A percentile compares a stretch with the other conserved stretches of the same genome.
Conservation (phyloP, 2,329 filamentous ascomycete species). For the Rhynchosporium secalis region DNA sequence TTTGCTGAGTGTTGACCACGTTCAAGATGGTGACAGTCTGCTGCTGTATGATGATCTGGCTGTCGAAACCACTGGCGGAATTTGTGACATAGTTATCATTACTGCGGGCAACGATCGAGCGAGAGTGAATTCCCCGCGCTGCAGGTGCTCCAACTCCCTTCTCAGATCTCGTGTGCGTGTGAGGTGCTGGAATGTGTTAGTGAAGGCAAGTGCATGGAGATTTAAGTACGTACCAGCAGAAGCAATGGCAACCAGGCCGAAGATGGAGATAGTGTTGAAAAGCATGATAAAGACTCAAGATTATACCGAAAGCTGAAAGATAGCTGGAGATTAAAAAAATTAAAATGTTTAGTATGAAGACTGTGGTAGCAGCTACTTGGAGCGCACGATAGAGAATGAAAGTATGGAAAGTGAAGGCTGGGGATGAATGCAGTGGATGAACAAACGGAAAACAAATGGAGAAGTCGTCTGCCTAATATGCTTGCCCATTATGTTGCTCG, state of each 20-base stretch:
- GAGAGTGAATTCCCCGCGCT: constrained; percentile 29
- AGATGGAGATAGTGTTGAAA: constrained; percentile 29
- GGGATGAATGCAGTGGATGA: constrained; percentile 30
- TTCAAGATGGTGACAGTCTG: constrained; percentile 23
- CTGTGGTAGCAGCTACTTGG: constrained; percentile 35
- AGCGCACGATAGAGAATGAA: constrained; percentile 37
- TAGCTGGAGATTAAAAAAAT: constrained; percentile 10
- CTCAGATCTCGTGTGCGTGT: constrained; percentile 29
- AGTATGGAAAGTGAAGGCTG: constrained; percentile 21
- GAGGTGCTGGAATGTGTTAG: constrained; percentile 31
- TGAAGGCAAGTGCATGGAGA: background rate
- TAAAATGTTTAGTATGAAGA: constrained; percentile 28
- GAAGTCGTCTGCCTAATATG: constrained; percentile 29
- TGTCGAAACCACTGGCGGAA: constrained; percentile 15
- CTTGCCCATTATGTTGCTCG: constrained; percentile 18
- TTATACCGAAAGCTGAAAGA: constrained; percentile 21
- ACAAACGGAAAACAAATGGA: constrained; percentile 14
- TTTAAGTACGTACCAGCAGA: constrained; percentile 30
- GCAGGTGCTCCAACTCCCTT: constrained; percentile 25
- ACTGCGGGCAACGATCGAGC: constrained; percentile 13
- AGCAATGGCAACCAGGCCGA: constrained; percentile 32
- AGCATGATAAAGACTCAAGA: constrained; percentile 32
- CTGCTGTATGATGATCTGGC: constrained; percentile 22
- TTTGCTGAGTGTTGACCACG: constrained; percentile 15
- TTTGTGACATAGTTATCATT: constrained; percentile 19